A percentile compares a stretch with the other conserved stretches of the same genome.
phyloP scores from a whole-genome alignment of 345 rosid genomes.

The Nephelium lappaceum region DNA sequence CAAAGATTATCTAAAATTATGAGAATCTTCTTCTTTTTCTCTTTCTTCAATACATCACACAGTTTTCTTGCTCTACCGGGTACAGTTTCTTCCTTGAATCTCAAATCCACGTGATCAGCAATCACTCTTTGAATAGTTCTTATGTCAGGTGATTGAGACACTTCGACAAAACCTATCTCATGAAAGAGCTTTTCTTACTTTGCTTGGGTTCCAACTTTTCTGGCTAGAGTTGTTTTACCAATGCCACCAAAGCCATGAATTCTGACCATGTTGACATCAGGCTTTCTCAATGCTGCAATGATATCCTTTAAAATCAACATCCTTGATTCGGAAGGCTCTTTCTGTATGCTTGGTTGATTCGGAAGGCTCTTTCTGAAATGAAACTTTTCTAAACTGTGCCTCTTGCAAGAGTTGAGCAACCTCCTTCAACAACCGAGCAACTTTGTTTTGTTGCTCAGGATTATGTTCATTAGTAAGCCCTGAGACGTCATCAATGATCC shows the following conservation, averaged over 20 bases:
- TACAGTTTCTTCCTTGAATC: background rate
- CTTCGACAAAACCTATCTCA: background rate
- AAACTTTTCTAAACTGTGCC: background rate
- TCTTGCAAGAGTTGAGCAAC: too few species aligned
- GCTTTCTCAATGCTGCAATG: background rate
- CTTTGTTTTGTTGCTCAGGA: too few species aligned
- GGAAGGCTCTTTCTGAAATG: background rate
- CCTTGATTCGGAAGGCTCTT: constrained; percentile 24
- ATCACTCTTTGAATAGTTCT: background rate
- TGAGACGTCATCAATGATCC: too few species aligned
- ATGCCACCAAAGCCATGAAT: constrained; percentile 20
- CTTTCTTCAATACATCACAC: background rate
- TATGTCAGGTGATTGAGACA: background rate
- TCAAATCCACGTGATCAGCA: background rate
- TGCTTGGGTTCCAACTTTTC: constrained; percentile 13
- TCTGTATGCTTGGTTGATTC: background rate
- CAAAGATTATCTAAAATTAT: background rate
- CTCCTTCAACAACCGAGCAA: too few species aligned
- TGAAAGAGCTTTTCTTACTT: constrained; percentile 18
- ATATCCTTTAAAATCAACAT: background rate
- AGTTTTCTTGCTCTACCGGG: background rate
- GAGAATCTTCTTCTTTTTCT: constrained; percentile 6
- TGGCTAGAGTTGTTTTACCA: constrained; percentile 27
- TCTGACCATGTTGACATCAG: constrained; percentile 19
- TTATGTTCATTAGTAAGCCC: too few species aligned